Evolutionary conservation across 1,284 basidiomycete species (phyloP), one percentile per base, ranked within the genome.

Genomic region (Peniophora sp.): DNA sequence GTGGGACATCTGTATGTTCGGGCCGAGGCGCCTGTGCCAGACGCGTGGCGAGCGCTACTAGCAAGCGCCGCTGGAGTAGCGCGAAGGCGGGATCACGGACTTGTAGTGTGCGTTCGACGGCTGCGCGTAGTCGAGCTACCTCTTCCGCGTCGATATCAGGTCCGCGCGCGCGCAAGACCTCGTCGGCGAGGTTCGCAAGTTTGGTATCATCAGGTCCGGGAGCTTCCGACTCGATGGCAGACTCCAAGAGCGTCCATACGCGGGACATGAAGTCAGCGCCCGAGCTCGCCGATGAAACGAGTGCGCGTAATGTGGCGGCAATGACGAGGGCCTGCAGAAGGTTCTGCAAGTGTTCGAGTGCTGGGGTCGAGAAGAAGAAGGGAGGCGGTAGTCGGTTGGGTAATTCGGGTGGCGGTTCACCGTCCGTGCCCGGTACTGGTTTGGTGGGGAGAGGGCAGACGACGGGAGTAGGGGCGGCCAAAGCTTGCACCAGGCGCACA

Each of bases 321-420:
- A 88, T 82, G 22, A 84, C 71, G 20, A 88, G 69, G 1, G 83
- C 85, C 59, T 89, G 87, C 6, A 88, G 62, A 55, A 75, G 74
- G 58, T 89, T 87, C 61, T 89, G 86, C 14, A 79, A 59, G 55
- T 72, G 72, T 47, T 84, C 62, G 1, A 88, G 69, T 3, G 70
- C 60, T 1, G 78, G 77, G 1, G 69, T 59, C 2, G 70, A 69
- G 60, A 86, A 78, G 57, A 85, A 75, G 55, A 88, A 76, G 15
- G 77, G 71, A 1, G 83, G 77, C 2, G 86, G 81, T 15, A 88
- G 69, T 2, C 53, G 47, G 55, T 83, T 78, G 39, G 52, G 47
- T 2, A 55, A 22, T 10, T 44, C 32, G 11, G 52, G 39, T 3
- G 39, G 51, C 1, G 45, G 52, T 56, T 62, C 42, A 49, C 47